A percentile compares a stretch with the other conserved stretches of the same genome.
These are phyloP conservation scores for Linderina pennispora DNA, from an alignment of 192 early-diverging fungal genomes.

Conservation along the genomic window DNA sequence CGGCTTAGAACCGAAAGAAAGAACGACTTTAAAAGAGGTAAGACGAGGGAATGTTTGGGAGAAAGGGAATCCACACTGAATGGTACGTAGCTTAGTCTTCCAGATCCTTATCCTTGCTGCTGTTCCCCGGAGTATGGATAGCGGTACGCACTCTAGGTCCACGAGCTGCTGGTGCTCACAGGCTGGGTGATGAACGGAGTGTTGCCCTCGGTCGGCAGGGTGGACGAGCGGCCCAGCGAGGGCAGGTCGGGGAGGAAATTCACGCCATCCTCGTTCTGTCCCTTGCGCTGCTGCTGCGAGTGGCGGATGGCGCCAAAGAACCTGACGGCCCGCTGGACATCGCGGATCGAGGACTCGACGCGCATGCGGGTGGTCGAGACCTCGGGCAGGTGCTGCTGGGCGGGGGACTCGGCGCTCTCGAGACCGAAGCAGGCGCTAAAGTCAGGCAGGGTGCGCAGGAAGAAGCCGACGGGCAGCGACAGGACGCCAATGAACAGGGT, in stretches of 20 bases:
- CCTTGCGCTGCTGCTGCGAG: slow-evolving; percentile 28
- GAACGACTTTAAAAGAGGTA: no score
- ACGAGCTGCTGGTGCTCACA: slow-evolving; percentile 41
- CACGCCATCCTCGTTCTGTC: neutral
- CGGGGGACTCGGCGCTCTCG: slow-evolving; percentile 42
- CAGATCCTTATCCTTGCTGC: no score
- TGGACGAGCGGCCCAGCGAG: slow-evolving; percentile 8
- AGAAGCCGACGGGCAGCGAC: slow-evolving; percentile 73
- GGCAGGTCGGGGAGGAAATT: slow-evolving; percentile 26
- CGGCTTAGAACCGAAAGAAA: no score
- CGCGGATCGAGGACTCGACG: slow-evolving; percentile 43
- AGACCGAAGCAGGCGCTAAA: slow-evolving; percentile 48
- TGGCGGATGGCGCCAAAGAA: slow-evolving; percentile 52
- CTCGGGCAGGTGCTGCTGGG: slow-evolving; percentile 46
- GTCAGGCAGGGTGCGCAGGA: slow-evolving; percentile 79
- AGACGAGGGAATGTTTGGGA: no score
- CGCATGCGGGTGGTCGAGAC: slow-evolving; percentile 40
- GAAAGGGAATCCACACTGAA: no score
- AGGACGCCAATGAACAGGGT: slow-evolving; percentile 75
- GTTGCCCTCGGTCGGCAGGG: slow-evolving; percentile 20
- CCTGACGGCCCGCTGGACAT: slow-evolving; percentile 32
- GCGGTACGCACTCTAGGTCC: slow-evolving; percentile 34
- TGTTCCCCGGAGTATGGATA: no score
- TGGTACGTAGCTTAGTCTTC: no score
- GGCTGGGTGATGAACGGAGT: slow-evolving; percentile 24